These are phyloP conservation scores for Amoebophrya sp. DNA, from an alignment of 169 alveolate genomes.

Conservation along the genomic window DNA sequence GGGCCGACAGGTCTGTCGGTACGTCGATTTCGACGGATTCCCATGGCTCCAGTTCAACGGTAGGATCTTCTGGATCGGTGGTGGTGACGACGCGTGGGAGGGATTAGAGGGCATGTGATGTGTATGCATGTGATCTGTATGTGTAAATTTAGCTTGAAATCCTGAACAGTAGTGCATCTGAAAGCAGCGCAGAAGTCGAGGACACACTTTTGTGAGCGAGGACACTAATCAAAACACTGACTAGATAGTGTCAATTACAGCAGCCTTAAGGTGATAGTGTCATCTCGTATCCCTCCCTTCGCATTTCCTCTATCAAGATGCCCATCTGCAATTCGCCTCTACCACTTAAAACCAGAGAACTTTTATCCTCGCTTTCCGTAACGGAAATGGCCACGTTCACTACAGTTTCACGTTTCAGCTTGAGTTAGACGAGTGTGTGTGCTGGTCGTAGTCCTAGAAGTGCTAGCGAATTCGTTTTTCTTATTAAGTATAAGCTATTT, in stretches of 20 bases:
- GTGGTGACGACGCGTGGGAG: neutral
- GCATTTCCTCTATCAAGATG: constrained; percentile 80
- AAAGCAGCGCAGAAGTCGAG: no score
- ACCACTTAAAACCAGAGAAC: constrained; percentile 69
- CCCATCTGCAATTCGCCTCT: constrained; percentile 92
- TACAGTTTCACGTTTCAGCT: constrained; percentile 77
- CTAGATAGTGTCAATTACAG: no score
- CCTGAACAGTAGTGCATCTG: no score
- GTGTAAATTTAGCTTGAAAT: no score
- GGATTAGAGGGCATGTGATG: no score
- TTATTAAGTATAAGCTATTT: constrained; percentile 65
- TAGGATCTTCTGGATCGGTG: neutral
- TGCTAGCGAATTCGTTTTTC: no score
- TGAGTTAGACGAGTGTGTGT: no score
- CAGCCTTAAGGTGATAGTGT: constrained; percentile 54
- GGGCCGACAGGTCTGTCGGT: neutral
- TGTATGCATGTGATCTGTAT: no score
- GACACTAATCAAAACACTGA: no score
- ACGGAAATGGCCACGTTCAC: constrained; percentile 81
- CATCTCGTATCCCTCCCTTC: constrained; percentile 88
- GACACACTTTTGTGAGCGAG: no score
- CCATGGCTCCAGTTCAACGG: neutral
- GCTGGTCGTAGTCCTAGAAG: no score
- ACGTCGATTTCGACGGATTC: neutral
- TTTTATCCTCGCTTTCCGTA: constrained; percentile 60